Evolutionary conservation across 2,329 filamentous ascomycete genomes (phyloP).

Genomic region (Capronia coronata): DNA sequence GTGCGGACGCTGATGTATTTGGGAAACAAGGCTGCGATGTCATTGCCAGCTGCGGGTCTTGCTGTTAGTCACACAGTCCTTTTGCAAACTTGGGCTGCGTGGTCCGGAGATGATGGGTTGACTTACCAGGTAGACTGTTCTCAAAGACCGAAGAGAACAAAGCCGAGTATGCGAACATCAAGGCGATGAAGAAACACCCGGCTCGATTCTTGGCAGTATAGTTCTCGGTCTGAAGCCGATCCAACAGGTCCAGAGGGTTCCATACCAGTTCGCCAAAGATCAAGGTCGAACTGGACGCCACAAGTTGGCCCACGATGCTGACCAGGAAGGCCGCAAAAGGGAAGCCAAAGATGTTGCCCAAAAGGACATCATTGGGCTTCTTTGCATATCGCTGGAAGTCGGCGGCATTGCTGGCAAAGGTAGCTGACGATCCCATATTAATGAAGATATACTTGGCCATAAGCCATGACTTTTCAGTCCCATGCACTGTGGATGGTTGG

Average conservation of each 20-base stretch:
- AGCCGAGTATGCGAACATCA: constrained; percentile 46
- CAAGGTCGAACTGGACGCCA: constrained; percentile 61
- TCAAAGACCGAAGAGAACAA: constrained; percentile 11
- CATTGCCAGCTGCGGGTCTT: constrained; percentile 25
- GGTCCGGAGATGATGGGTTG: no score
- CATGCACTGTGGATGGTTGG: constrained; percentile 32
- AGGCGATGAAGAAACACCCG: constrained; percentile 62
- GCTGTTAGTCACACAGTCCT: no score
- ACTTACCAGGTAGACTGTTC: constrained; percentile 10
- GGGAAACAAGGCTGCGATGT: constrained; percentile 48
- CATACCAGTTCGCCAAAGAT: constrained; percentile 61
- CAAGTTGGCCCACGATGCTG: constrained; percentile 75
- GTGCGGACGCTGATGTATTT: constrained; percentile 52
- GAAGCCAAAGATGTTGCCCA: constrained; percentile 44
- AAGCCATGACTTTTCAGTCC: constrained; percentile 29
- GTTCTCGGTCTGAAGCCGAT: constrained; percentile 51
- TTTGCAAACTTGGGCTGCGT: no score
- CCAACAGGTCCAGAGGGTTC: constrained; percentile 64
- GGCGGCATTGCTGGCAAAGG: constrained; percentile 12
- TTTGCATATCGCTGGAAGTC: constrained; percentile 42
- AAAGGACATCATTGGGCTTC: constrained; percentile 38
- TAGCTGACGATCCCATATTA: constrained; percentile 20
- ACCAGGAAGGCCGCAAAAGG: constrained; percentile 68
- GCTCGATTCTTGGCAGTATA: constrained; percentile 63
- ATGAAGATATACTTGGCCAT: constrained; percentile 29